Conservation (phyloP, 2,329 filamentous ascomycete genomes). For the Aspergillus novofumigatus region DNA sequence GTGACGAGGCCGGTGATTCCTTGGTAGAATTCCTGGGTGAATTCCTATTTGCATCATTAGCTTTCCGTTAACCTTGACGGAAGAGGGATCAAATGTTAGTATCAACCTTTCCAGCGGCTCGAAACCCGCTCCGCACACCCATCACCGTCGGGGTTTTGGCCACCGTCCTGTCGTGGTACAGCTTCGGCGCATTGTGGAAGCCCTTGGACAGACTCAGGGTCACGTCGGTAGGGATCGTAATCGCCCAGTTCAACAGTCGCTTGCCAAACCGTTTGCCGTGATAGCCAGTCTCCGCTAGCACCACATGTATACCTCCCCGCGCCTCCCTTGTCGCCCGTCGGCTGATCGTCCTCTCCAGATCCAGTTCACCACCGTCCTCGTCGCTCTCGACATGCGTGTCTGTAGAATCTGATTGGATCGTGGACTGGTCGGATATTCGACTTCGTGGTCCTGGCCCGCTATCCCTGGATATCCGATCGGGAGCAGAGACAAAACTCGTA, state of each 20-base stretch:
- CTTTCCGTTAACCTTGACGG: background rate
- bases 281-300: slow-evolving; percentile 54
- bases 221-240: slow-evolving; percentile 81
- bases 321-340: slow-evolving; percentile 4
- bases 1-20: slow-evolving; percentile 76
- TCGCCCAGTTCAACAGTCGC: slow-evolving; percentile 68
- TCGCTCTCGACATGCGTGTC: background rate
- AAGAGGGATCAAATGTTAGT: background rate
- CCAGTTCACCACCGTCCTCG: background rate
- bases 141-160: slow-evolving; percentile 76
- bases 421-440: background rate
- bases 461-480: background rate
- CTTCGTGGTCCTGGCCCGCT: background rate
- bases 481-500: background rate
- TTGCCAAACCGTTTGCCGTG: slow-evolving; percentile 64
- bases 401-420: background rate
- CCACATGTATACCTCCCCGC: background rate
- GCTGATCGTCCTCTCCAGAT: slow-evolving; percentile 11
- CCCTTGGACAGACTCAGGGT: slow-evolving; percentile 77
- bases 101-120: slow-evolving; percentile 65
- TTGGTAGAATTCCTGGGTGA: slow-evolving; percentile 73
- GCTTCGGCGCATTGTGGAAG: slow-evolving; percentile 78
- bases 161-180: slow-evolving; percentile 82
- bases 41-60: slow-evolving; percentile 46
- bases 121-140: slow-evolving; percentile 69